These are phyloP conservation scores for Apiotrichum sp. DNA, from an alignment of 1,284 basidiomycete species.

Conservation along the genomic window DNA sequence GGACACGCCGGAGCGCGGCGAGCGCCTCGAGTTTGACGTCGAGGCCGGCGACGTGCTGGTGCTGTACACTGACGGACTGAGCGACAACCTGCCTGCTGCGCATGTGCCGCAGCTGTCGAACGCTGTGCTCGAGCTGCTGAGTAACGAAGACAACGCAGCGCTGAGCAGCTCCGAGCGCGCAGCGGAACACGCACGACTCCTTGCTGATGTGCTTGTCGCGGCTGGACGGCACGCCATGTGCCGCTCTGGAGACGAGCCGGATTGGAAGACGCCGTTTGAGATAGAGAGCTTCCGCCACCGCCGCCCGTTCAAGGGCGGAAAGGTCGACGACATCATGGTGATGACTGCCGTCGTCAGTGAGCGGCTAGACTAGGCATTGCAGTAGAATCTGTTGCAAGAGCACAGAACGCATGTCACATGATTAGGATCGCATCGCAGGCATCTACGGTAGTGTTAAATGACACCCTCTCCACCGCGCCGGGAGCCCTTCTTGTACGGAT, in stretches of 20 bases:
- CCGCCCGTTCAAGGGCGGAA: constrained; percentile 48
- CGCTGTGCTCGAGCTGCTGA: constrained; percentile 26
- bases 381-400: neutral
- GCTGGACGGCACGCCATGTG: constrained; percentile 47
- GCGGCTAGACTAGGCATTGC: neutral
- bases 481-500: constrained; percentile 37
- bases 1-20: constrained; percentile 36
- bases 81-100: constrained; percentile 51
- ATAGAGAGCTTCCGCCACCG: constrained; percentile 42
- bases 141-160: constrained; percentile 32
- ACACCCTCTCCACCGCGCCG: constrained; percentile 39
- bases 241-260: constrained; percentile 36
- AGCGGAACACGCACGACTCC: constrained; percentile 37
- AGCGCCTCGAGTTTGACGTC: constrained; percentile 35
- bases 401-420: no score
- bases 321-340: constrained; percentile 48
- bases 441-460: constrained; percentile 16
- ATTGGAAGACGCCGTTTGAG: constrained; percentile 46
- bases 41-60: constrained; percentile 44
- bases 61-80: constrained; percentile 53
- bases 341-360: constrained; percentile 36
- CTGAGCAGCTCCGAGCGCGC: constrained; percentile 30
- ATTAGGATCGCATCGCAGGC: no score
- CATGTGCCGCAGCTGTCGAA: constrained; percentile 41
- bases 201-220: constrained; percentile 48